Base-by-base conservation (phyloP, 1,284 basidiomycete species). In the Veloboletus limbatus region DNA sequence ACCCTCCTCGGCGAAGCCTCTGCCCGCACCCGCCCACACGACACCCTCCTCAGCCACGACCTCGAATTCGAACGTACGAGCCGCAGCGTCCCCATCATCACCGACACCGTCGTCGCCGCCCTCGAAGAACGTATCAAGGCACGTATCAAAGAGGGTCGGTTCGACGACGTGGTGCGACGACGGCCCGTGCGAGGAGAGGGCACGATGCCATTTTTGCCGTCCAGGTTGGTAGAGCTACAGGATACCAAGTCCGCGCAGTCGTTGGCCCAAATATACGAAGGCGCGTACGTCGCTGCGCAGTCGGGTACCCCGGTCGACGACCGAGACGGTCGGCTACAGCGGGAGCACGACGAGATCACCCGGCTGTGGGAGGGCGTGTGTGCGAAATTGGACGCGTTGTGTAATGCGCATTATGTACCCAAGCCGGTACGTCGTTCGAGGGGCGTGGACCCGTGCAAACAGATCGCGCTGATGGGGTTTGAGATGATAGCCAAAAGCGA, bases 191-290 rank as follows among this genome's bases (percentile, higher is more conserved):
- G 8, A 6, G 25, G 35, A 11, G 90, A 92, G 45, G 86, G 90
- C 49, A 7, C 36, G 0, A 90, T 87, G 54, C 82, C 92, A 0
- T 98, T 96, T 76, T 73, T 98, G 1, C 92, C 96, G 0, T 96
- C 92, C 0, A 81, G 88, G 18, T 75, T 92, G 54, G 84, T 97
- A 51, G 94, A 98, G 62, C 75, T 99, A 16, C 83, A 93, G 60
- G 95, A 97, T 59, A 83, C 81, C 11, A 90, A 94, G 65, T 92
- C 88, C 6, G 75, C 81, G 13, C 88, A 94, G 66, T 94, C 90
- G 0, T 79, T 99, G 27, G 94, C 94, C 7, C 91, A 99, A 69
- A 91, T 98, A 49, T 99, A 99, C 69, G 97, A 97, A 66, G 87
- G 91, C 53, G 94, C 97, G 54, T 99, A 89, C 68, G 75, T 85